Conservation (phyloP, 352 stramenopile genomes). For the Aphanomyces astaci region DNA sequence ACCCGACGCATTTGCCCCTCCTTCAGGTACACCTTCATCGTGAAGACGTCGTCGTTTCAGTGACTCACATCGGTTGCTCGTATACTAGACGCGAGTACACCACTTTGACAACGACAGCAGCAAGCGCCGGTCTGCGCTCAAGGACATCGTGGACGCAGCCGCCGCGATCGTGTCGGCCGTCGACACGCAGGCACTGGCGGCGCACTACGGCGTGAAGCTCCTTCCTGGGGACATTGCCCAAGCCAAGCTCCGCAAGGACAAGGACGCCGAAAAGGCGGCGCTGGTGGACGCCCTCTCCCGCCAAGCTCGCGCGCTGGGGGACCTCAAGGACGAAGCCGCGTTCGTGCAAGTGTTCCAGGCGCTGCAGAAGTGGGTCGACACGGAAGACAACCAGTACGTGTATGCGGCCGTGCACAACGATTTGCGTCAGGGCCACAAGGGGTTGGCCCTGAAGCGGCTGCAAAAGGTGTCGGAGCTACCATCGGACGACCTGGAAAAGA, state of each 20-base stretch:
- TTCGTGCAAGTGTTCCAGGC: constrained; percentile 42
- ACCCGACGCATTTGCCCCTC: constrained; percentile 45
- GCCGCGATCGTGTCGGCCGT: constrained; percentile 53
- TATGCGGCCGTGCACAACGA: constrained; percentile 57
- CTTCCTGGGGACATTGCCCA: constrained; percentile 43
- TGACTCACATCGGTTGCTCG: neutral
- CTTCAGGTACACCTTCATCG: constrained; percentile 31
- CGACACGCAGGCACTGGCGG: constrained; percentile 52
- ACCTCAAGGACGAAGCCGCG: constrained; percentile 42
- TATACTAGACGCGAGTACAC: constrained; percentile 43
- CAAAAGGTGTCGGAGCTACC: constrained; percentile 60
- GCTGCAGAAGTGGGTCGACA: constrained; percentile 73
- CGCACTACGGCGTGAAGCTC: constrained; percentile 62
- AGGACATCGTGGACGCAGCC: constrained; percentile 43
- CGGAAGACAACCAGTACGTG: constrained; percentile 45
- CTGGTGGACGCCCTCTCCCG: constrained; percentile 57
- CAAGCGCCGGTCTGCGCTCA: constrained; percentile 33
- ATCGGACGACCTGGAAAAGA: constrained; percentile 53
- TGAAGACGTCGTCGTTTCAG: neutral
- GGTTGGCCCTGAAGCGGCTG: constrained; percentile 50
- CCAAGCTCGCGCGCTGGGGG: constrained; percentile 61
- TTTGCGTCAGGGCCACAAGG: constrained; percentile 36
- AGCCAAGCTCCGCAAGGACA: constrained; percentile 72
- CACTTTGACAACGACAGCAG: constrained; percentile 59
- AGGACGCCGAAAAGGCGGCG: constrained; percentile 60